Evolutionary conservation across 2,329 filamentous ascomycete species (phyloP).

Genomic region (Ilyonectria mors-panacis): DNA sequence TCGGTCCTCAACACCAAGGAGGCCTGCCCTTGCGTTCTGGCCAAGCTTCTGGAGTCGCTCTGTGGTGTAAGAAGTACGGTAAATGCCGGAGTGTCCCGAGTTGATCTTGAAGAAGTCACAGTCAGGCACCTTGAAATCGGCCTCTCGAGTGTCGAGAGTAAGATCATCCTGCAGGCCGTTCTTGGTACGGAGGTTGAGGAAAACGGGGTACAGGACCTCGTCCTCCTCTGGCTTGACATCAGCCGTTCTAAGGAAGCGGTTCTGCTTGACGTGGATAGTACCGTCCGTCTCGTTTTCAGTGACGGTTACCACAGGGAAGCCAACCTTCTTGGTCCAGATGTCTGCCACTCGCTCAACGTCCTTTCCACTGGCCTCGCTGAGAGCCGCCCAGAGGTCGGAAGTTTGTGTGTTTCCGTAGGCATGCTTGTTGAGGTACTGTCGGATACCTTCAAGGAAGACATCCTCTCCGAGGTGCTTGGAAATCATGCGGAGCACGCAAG

Average conservation of each 20-base stretch:
- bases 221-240: constrained; percentile 97
- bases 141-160: constrained; percentile 75
- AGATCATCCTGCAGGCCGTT: constrained; percentile 85
- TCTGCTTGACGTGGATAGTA: constrained; percentile 91
- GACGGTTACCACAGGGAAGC: constrained; percentile 91
- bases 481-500: constrained; percentile 96
- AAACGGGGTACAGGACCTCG: constrained; percentile 88
- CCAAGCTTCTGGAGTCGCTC: constrained; percentile 90
- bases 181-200: constrained; percentile 87
- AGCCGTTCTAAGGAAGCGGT: constrained; percentile 92
- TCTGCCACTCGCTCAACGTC: constrained; percentile 92
- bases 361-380: constrained; percentile 91
- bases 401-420: constrained; percentile 97
- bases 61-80: constrained; percentile 89
- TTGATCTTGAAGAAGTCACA: constrained; percentile 97
- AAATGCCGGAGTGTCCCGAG: constrained; percentile 93
- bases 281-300: constrained; percentile 75
- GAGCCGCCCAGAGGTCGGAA: constrained; percentile 88
- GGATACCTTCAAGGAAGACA: constrained; percentile 91
- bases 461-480: constrained; percentile 96
- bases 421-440: constrained; percentile 93
- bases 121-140: constrained; percentile 81
- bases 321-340: constrained; percentile 97
- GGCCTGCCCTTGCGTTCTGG: constrained; percentile 78
- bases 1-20: constrained; percentile 89